Base-by-base conservation (phyloP, 306 rosid species). In the Adenanthera pavonina region DNA sequence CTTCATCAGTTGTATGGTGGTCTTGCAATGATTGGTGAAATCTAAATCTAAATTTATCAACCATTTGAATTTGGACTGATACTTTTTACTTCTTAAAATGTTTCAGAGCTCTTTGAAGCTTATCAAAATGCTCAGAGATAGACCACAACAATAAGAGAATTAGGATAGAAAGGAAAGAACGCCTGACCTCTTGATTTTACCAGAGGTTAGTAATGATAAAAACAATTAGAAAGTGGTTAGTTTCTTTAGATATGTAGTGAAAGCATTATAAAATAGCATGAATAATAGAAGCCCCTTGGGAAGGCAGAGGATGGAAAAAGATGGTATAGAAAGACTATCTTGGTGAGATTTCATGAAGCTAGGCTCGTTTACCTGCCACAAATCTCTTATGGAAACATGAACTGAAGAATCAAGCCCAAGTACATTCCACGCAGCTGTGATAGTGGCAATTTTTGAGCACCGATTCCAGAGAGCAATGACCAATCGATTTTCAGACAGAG, bases 391-490 rank as follows among this genome's bases (percentile, higher is more conserved):
- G 16, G 97, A 85, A 82, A 93, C 94, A 44, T 30, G 78, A 69
- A 85, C 40, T 69, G 89, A 65, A 35, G 96, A 89, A 79, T 89
- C 81, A 47, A 95, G 90, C 80, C 99, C 98, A 56, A 95, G 84
- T 61, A 78, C 54, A 9, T 82, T 78, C 99, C 99, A 95, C 62
- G 83, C 74, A 25, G 90, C 91, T 52, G 92, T 89, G 47, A 95
- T 83, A 43, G 87, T 87, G 46, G 86, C 52, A 3, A 81, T 89
- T 60, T 86, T 35, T 41, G 92, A 87, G 84, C 97, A 94, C 51
- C 98, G 89, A 78, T 95, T 95, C 99, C 99, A 95, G n/a, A 95
- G 90, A 81, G 80, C 92, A 72, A 93, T 92, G 2, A 43, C 94
- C 81, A 92, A 47, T 10, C 92, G 92, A 14, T 87, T 46, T 83